Conservation (phyloP, 805 yeast genomes). For the Monosporozyma aquatica region DNA sequence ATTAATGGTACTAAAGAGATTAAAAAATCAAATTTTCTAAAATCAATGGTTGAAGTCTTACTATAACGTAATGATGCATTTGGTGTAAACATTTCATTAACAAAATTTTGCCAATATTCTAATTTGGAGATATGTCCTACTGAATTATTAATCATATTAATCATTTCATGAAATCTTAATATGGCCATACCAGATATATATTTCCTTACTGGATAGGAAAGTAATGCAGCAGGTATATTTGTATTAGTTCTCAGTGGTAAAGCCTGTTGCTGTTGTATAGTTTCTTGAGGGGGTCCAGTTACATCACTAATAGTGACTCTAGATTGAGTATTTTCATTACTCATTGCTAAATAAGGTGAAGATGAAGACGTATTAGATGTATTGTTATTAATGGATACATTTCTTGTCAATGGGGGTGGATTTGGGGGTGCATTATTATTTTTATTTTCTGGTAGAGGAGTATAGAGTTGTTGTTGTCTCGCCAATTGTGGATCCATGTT, state of each 20-base stretch:
- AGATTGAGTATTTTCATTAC: not conserved
- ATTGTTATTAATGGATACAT: not conserved
- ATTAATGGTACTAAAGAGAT: slow-evolving; percentile 19
- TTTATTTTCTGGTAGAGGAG: not conserved
- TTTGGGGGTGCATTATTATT: not conserved
- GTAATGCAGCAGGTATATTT: slow-evolving; percentile 6
- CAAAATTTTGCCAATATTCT: slow-evolving; percentile 42
- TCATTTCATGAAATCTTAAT: slow-evolving; percentile 40
- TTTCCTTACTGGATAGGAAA: slow-evolving; percentile 29
- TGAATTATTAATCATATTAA: slow-evolving; percentile 38
- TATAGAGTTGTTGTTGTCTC: too few species aligned
- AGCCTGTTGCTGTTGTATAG: slow-evolving; percentile 2
- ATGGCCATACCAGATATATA: slow-evolving; percentile 43
- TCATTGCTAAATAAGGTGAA: not conserved
- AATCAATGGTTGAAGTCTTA: slow-evolving; percentile 38
- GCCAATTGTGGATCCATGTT: too few species aligned
- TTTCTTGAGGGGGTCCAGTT: not conserved
- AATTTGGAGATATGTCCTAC: slow-evolving; percentile 37
- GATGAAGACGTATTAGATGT: not conserved
- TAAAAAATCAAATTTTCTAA: slow-evolving; percentile 54
- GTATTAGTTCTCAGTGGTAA: slow-evolving; percentile 1
- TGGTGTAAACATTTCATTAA: slow-evolving; percentile 45
- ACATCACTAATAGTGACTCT: not conserved
- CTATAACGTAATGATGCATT: slow-evolving; percentile 40
- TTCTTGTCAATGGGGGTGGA: not conserved